phyloP scores from a whole-genome alignment of 352 stramenopile species.

The Pythium volutum region DNA sequence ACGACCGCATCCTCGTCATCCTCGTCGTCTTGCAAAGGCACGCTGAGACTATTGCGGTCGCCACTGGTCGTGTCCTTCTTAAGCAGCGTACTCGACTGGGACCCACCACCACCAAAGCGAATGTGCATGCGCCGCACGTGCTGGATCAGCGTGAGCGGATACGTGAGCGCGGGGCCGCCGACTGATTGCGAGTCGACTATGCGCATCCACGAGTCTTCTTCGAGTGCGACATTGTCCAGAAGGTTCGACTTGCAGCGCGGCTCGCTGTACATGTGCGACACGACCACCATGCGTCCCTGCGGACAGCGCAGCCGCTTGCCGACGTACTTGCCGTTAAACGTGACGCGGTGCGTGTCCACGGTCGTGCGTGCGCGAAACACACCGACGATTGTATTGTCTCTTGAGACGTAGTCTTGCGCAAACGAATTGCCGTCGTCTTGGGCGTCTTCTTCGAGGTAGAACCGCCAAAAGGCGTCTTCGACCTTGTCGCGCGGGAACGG shows the following conservation, averaged over 20 bases:
- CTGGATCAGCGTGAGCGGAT: constrained; percentile 13
- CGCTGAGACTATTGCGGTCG: too few species aligned
- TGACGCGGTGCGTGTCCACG: constrained; percentile 1
- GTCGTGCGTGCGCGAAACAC: constrained; percentile 8
- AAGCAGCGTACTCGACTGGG: too few species aligned
- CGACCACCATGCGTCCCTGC: constrained; percentile 1
- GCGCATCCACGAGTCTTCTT: constrained; percentile 19
- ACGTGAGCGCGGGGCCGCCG: not conserved
- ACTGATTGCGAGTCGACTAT: constrained; percentile 1
- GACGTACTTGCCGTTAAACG: constrained; percentile 14
- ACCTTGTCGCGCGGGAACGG: constrained; percentile 8
- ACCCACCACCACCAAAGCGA: too few species aligned
- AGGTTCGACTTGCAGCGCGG: constrained; percentile 2
- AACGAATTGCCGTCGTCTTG: not conserved
- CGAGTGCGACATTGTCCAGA: not conserved
- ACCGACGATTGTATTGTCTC: constrained; percentile 2
- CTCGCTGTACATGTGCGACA: constrained; percentile 10
- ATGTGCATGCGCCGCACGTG: constrained; percentile 1
- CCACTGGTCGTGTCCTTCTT: too few species aligned
- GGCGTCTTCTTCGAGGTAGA: constrained; percentile 3
- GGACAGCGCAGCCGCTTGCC: constrained; percentile 6
- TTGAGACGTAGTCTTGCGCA: constrained; percentile 1
- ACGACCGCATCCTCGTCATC: not conserved
- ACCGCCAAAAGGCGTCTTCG: constrained; percentile 11
- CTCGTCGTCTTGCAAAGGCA: not conserved